Percentiles rank a stretch among this genome's conserved stretches.
Conservation (phyloP, 441 rosid species). For the Geranium incanum region DNA sequence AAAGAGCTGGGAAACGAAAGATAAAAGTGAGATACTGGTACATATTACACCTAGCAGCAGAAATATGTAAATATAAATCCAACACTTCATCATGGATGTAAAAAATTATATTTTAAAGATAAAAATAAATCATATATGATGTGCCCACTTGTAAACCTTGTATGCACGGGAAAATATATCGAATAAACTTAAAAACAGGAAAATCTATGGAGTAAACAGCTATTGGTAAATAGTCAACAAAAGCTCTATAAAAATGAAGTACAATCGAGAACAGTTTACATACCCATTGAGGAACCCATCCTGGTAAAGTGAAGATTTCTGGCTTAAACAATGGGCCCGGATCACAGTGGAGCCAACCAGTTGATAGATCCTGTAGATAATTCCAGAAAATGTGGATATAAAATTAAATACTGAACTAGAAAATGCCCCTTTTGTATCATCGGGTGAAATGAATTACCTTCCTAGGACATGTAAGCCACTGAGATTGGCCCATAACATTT, state of each 20-base stretch:
- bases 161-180: neutral
- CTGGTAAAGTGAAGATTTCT: constrained; percentile 45
- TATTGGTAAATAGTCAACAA: neutral
- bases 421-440: constrained; percentile 3
- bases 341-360: constrained; percentile 89
- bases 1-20: too few species aligned
- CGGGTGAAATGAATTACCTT: constrained; percentile 42
- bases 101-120: neutral
- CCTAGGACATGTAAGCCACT: constrained; percentile 89
- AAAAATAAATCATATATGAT: neutral
- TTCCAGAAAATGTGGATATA: constrained; percentile 8
- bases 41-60: too few species aligned
- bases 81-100: neutral
- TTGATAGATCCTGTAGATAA: constrained; percentile 60
- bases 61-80: too few species aligned
- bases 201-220: neutral
- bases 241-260: neutral
- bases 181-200: neutral
- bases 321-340: constrained; percentile 76
- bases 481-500: constrained; percentile 63
- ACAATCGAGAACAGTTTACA: constrained; percentile 24
- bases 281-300: constrained; percentile 56
- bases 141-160: neutral
- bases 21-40: too few species aligned
- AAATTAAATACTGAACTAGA: constrained; percentile 9